Base-by-base conservation (phyloP, 148 eudicot species). In the Polygonum aviculare region DNA sequence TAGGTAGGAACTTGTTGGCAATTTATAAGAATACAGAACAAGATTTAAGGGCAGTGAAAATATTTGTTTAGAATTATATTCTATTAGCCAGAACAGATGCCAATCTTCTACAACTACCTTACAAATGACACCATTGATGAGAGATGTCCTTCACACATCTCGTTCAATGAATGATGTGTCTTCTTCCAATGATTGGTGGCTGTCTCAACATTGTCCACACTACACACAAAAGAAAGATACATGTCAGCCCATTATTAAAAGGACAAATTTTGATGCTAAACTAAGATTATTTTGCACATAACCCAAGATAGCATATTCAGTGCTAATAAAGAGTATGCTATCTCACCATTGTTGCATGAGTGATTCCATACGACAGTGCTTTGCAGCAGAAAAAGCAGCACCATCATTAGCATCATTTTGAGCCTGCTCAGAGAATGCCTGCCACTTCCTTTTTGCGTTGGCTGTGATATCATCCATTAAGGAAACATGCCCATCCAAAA, bases 401-500 rank as follows among this genome's bases (percentile, higher is more conserved):
- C 74, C 79, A 48, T 93, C 98, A 75, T 82, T 89, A 11, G 87
- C 84, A 79, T 78, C 84, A 76, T 75, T 81, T 72, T 87, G 94
- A 63, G 94, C 96, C 78, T 88, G 91, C 73, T 55, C 48, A 69
- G 87, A 88, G 75, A 85, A 93, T 76, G 89, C 88, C 60, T 91
- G 87, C 99, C 98, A 95, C 85, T 95, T 95, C 79, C 99, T 82
- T 82, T 95, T 95, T 31, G 97, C 90, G 81, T 90, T 96, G 44
- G 87, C 78, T 76, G 99, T 93, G 48, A 95, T 83, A 16, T 88
- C 84, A 55, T 85, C 91, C 82, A 93, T 77, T 9, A 89, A 84
- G 31, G 97, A 83, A 77, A 88, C 86, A 79, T 91, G 97, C 38
- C 88, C 88, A 62, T 91, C 97, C 83, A 95, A 82, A 83, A 86